Evolutionary conservation across 768 basidiomycete genomes (phyloP).

Genomic region (Mycena galericulata): DNA sequence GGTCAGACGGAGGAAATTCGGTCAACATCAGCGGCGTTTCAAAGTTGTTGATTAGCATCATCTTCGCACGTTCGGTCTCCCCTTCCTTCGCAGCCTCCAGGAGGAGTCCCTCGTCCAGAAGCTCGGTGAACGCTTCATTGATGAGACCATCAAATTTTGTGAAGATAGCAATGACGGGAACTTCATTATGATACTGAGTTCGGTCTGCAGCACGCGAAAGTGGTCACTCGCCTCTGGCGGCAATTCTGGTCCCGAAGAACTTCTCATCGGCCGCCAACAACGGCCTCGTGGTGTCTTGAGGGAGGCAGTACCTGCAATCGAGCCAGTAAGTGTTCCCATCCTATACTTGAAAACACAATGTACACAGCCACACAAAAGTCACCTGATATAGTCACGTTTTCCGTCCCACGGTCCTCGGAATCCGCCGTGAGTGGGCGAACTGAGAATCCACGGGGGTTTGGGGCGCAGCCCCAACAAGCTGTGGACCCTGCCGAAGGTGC

Average conservation of each 20-base stretch:
- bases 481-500: too few species aligned
- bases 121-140: constrained; percentile 33
- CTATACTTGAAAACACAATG: too few species aligned
- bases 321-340: not conserved
- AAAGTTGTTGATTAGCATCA: not conserved
- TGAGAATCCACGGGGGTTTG: too few species aligned
- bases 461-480: too few species aligned
- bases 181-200: constrained; percentile 35
- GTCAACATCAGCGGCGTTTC: not conserved
- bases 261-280: not conserved
- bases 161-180: constrained; percentile 53
- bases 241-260: not conserved
- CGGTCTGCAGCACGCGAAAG: not conserved
- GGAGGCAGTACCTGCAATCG: constrained; percentile 2
- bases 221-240: not conserved
- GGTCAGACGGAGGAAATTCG: not conserved
- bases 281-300: not conserved
- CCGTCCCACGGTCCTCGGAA: too few species aligned
- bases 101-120: constrained; percentile 26
- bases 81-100: not conserved
- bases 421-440: too few species aligned
- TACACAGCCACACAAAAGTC: too few species aligned
- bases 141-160: constrained; percentile 51
- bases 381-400: too few species aligned
- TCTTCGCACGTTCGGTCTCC: not conserved